Conservation (phyloP, 148 eudicot genomes). For the Arctostaphylos glauca region DNA sequence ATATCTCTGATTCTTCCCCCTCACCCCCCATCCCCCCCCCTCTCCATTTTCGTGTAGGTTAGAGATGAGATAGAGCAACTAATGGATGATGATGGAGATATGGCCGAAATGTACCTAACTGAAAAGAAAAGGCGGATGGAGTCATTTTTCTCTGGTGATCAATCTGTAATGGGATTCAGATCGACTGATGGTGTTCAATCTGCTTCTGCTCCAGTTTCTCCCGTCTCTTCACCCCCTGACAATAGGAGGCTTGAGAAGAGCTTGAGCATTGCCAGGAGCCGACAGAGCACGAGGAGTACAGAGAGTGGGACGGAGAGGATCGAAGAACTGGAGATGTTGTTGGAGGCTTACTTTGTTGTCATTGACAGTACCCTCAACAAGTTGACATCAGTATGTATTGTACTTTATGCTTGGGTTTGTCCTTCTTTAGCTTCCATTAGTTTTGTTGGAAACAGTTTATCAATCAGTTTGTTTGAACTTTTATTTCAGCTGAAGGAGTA, state of each 20-base stretch:
- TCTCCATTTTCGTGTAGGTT: constrained; percentile 42
- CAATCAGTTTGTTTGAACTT: neutral
- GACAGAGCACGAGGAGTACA: constrained; percentile 77
- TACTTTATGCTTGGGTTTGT: neutral
- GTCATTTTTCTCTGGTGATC: constrained; percentile 66
- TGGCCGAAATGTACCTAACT: constrained; percentile 99
- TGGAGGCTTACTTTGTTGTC: constrained; percentile 98
- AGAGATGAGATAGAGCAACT: constrained; percentile 99
- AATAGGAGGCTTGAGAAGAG: constrained; percentile 71
- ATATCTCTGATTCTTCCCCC: neutral
- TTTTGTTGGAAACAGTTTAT: neutral
- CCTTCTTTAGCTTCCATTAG: neutral
- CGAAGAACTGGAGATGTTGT: constrained; percentile 93
- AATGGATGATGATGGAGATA: constrained; percentile 99
- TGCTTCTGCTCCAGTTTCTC: constrained; percentile 89
- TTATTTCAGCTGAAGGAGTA: constrained; percentile 92
- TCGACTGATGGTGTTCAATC: constrained; percentile 66
- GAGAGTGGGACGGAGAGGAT: constrained; percentile 70
- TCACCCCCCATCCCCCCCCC: neutral
- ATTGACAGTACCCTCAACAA: constrained; percentile 96
- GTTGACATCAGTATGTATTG: constrained; percentile 70
- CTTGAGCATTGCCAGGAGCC: constrained; percentile 84
- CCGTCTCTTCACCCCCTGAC: constrained; percentile 76
- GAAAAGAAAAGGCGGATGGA: constrained; percentile 90
- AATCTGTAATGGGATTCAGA: constrained; percentile 58